Conservation (phyloP, 495 filamentous ascomycete species). For the Penicillium dipodomyicola region DNA sequence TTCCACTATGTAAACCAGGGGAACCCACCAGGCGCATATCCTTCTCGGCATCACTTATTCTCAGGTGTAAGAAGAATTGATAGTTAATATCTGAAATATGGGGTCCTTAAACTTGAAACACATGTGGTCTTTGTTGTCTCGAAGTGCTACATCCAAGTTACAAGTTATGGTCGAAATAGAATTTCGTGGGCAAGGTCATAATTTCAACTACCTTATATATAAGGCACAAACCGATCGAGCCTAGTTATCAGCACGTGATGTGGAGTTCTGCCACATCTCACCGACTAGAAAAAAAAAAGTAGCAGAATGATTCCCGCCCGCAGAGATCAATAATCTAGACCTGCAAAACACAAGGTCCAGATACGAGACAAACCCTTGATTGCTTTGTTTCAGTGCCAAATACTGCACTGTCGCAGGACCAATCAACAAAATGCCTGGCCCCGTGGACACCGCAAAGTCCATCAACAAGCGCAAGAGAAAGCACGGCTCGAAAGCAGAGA, state of each 20-base stretch:
- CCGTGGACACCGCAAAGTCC: conserved; percentile 53
- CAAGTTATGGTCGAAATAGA: not conserved
- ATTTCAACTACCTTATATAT: not conserved
- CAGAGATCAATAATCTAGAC: conserved; percentile 22
- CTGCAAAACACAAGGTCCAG: conserved; percentile 23
- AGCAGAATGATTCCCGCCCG: conserved; percentile 25
- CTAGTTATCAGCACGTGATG: conserved; percentile 32
- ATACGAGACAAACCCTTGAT: conserved; percentile 7
- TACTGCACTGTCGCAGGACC: conserved; percentile 5
- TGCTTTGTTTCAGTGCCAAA: conserved; percentile 4
- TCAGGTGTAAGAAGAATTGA: not conserved
- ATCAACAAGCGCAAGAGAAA: conserved; percentile 70
- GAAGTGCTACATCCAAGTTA: not conserved
- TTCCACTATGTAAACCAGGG: not conserved
- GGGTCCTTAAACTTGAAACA: not conserved
- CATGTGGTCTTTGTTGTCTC: not conserved
- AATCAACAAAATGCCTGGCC: conserved; percentile 32
- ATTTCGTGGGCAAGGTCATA: not conserved
- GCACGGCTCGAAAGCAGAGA: conserved; percentile 36
- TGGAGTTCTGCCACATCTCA: conserved; percentile 30
- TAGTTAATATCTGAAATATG: not conserved
- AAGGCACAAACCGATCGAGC: conserved; percentile 1
- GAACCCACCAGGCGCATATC: not conserved
- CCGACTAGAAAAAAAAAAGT: conserved; percentile 34
- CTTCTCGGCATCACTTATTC: not conserved